Base-by-base conservation (phyloP, 2,329 filamentous ascomycete genomes). In the Cladosporium sp. region DNA sequence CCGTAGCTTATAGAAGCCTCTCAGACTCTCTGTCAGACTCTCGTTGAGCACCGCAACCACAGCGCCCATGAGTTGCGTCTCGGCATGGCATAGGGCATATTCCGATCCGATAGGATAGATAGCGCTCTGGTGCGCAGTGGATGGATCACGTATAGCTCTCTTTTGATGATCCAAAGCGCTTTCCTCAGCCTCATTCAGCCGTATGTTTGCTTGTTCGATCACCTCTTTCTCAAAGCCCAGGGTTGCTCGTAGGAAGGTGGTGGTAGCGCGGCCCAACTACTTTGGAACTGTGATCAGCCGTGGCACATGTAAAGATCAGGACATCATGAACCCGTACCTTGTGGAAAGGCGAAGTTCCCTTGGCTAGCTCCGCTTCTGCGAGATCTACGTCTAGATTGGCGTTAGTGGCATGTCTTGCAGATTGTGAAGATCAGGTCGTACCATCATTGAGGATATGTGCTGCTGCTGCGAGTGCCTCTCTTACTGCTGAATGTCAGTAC, bases 201-300 rank as follows among this genome's bases (percentile, higher is more conserved):
- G 85, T 30, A 87, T 85, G 15, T 88, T 87, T 26, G 95, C 92
- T 86, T 96, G 88, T 65, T 87, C 88, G 90, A 98, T 95, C 70
- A 96, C 85, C 3, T 95, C 89, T 78, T 96, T 93, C 79, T 98
- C 95, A 73, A 97, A 95, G 1, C 93, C 93, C 1, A 98, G 81
- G 2, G 95, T 90, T 21, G 93, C 93, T 71, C 89, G 86, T 78
- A 98, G 89, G 76, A 98, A 98, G 54, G 87, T 88, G 24, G 93
- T 88, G 38, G 97, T 88, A 62, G 92, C 90, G 70, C 89, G 84
- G 34, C 93, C 93, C 38, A 98, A 84, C 81, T 90, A 64, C 61
- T 64, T 64, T 57, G 61, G 18, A 44, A 44, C 55, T 49, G 61
- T 52, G 51, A 83, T 67, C 41, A 67, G 68, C 47, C 24, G 32